These are phyloP conservation scores for Melastoma malabathricum DNA, from an alignment of 345 rosid species.

Conservation along the genomic window DNA sequence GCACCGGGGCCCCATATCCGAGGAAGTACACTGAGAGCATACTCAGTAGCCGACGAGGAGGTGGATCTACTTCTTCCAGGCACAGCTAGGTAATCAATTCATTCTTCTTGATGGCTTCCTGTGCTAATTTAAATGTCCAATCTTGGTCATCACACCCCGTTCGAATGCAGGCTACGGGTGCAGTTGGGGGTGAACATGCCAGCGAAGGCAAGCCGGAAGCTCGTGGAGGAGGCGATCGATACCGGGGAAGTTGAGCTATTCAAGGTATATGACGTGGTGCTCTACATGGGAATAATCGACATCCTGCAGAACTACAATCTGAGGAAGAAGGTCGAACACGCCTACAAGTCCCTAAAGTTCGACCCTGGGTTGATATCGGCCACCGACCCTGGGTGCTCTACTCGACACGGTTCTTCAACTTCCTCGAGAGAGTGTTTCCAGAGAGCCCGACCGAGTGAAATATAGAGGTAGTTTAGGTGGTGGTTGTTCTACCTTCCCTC, in stretches of 20 bases:
- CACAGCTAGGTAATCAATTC: conserved; percentile 46
- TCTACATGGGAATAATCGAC: conserved; percentile 87
- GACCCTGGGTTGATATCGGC: conserved; percentile 55
- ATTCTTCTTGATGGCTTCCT: too few species aligned
- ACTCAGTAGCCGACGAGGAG: conserved; percentile 61
- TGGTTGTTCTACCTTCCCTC: too few species aligned
- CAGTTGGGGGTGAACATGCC: conserved; percentile 98
- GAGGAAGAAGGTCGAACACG: conserved; percentile 66
- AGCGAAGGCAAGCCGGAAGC: conserved; percentile 64
- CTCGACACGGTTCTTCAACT: conserved; percentile 54
- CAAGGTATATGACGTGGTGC: conserved; percentile 80
- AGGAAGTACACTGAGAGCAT: conserved; percentile 63
- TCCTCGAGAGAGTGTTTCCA: conserved; percentile 63
- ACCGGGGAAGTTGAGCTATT: conserved; percentile 55
- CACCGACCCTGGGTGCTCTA: conserved; percentile 54
- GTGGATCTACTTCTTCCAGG: conserved; percentile 86
- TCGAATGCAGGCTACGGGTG: conserved; percentile 48
- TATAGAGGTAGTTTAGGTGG: background rate
- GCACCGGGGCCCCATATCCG: conserved; percentile 81
- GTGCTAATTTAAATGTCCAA: background rate
- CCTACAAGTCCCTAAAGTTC: conserved; percentile 49
- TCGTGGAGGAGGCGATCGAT: conserved; percentile 31
- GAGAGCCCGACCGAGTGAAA: conserved; percentile 11
- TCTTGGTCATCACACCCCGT: background rate
- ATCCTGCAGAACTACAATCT: conserved; percentile 72